Conservation (phyloP, 2,329 filamentous ascomycete genomes). For the Seiridium unicorne region DNA sequence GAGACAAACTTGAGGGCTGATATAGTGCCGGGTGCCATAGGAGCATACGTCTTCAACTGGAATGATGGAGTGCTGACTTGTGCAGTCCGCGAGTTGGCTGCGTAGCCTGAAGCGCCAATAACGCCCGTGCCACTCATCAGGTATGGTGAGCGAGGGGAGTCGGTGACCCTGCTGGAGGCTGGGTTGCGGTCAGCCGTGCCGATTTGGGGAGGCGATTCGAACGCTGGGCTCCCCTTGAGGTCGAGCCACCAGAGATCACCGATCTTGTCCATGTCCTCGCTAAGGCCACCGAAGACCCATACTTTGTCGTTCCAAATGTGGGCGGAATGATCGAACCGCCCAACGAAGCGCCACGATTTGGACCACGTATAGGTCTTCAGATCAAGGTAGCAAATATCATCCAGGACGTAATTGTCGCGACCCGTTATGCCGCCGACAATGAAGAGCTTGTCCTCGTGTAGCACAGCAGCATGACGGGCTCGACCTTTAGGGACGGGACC, state of each 20-base stretch:
- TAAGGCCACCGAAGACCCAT: slow-evolving; percentile 95
- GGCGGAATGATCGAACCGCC: slow-evolving; percentile 90
- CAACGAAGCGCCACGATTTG: slow-evolving; percentile 90
- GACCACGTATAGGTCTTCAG: slow-evolving; percentile 98
- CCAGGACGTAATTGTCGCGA: slow-evolving; percentile 85
- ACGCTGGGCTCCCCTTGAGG: slow-evolving; percentile 84
- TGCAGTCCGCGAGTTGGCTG: slow-evolving; percentile 65
- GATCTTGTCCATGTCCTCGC: slow-evolving; percentile 94
- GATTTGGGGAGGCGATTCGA: slow-evolving; percentile 66
- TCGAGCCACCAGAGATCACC: slow-evolving; percentile 98
- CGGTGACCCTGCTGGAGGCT: slow-evolving; percentile 36
- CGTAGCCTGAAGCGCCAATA: slow-evolving; percentile 62
- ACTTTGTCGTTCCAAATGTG: slow-evolving; percentile 90
- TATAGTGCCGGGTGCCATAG: slow-evolving; percentile 83
- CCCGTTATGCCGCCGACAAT: slow-evolving; percentile 95
- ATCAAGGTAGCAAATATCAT: slow-evolving; percentile 96
- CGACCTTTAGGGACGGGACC: slow-evolving; percentile 86
- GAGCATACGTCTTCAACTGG: slow-evolving; percentile 70
- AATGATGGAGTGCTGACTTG: slow-evolving; percentile 67
- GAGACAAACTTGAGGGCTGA: slow-evolving; percentile 88
- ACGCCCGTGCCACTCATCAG: slow-evolving; percentile 46
- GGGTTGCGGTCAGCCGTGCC: slow-evolving; percentile 49
- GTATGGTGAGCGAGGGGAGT: slow-evolving; percentile 53
- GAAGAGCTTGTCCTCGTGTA: slow-evolving; percentile 96
- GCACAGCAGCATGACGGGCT: slow-evolving; percentile 87